Conservation (phyloP, 1,139 yeast genomes). For the Sugiyamaella grinbergsii region DNA sequence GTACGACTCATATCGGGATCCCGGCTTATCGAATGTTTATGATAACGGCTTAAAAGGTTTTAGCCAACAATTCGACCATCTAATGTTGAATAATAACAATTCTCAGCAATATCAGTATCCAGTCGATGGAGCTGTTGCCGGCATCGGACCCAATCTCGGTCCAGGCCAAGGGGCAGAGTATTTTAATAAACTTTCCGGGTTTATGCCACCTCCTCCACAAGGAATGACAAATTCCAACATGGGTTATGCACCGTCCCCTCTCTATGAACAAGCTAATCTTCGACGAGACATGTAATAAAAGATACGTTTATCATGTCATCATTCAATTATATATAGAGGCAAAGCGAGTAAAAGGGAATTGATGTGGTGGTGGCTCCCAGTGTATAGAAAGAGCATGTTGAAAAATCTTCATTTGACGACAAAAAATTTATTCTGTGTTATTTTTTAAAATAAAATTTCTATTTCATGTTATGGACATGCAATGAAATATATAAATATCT, state of each 20-base stretch:
- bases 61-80: slow-evolving; percentile 28
- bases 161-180: slow-evolving; percentile 9
- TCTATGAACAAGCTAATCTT: slow-evolving; percentile 20
- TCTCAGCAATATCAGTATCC: slow-evolving; percentile 12
- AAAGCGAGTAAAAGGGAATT: no score
- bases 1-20: slow-evolving; percentile 10
- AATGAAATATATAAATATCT: slow-evolving; percentile 12
- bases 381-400: slow-evolving; percentile 1
- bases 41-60: slow-evolving; percentile 6
- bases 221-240: slow-evolving; percentile 14
- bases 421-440: slow-evolving; percentile 1
- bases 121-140: neutral
- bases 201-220: slow-evolving; percentile 18
- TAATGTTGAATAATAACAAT: slow-evolving; percentile 17
- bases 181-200: slow-evolving; percentile 7
- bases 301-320: no score
- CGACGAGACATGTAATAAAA: slow-evolving; percentile 16
- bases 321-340: neutral
- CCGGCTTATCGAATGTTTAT: neutral
- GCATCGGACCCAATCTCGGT: neutral
- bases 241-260: slow-evolving; percentile 23
- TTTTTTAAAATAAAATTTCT: slow-evolving; percentile 3
- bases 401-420: slow-evolving; percentile 1
- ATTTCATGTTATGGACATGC: slow-evolving; percentile 8
- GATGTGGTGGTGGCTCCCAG: neutral